Base-by-base conservation (phyloP, 2,329 filamentous ascomycete genomes). In the Diaporthe vaccinii region DNA sequence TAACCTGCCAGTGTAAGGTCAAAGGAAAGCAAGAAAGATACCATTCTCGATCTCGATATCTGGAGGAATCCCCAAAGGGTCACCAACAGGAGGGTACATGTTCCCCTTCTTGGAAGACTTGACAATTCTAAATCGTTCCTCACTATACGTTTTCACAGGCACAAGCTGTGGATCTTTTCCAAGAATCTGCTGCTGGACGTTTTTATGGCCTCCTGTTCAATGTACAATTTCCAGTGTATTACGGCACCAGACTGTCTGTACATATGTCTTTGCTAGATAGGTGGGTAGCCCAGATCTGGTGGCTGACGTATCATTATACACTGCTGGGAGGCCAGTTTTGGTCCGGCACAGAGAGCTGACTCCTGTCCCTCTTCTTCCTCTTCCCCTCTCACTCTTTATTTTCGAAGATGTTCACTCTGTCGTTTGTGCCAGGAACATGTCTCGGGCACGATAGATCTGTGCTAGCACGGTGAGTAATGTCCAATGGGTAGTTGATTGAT, bases 281-380 rank as follows among this genome's bases (percentile, higher is more conserved):
- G 28, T 68, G 44, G 22, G 31, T 36, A n/a, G 44, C 2, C 62
- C n/a, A 65, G 65, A 55, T 69, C 65, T 69, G 49, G 65, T 69
- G 65, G 65, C 65, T 51, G 58, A 73, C 78, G 81, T 39, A 41
- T 55, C 2, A 31, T 55, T 31, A 31, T 12, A 82, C 79, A 81
- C 81, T 82, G 80, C 82, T 79, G 69, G 77, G 82, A 84, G 82
- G 77, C 80, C 82, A 85, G 81, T 85, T 84, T 85, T 85, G 84
- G 84, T 79, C 81, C 80, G 78, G 80, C 82, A 75, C 69, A 70
- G 77, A 74, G 77, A 74, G 55, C 53, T 58, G 53, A 25, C 17
- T 31, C 7, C 53, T 39, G 22, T 44, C 31, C 14, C 31, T 17
- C 14, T 44, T 10, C 17, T 12, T 5, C 31, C 6, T 34, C 14